Evolutionary conservation across 805 yeast species (phyloP).

Genomic region (Candida dendrica): DNA sequence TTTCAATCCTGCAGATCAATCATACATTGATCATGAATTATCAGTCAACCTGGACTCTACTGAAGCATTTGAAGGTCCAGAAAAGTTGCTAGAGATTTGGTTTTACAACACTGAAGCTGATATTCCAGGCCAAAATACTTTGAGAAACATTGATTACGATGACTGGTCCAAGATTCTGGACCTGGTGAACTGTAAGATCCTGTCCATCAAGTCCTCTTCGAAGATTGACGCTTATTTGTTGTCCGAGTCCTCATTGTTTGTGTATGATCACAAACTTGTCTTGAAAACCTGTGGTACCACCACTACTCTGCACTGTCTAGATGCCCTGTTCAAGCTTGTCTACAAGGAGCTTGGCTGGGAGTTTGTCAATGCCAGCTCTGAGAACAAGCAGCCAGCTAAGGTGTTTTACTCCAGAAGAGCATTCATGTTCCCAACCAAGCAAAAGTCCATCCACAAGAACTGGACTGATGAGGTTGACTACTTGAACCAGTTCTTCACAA

Average conservation of each 20-base stretch:
- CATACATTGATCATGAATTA: constrained; percentile 69
- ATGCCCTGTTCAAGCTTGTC: constrained; percentile 50
- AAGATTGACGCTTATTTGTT: constrained; percentile 76
- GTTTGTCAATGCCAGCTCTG: constrained; percentile 16
- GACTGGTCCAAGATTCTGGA: constrained; percentile 72
- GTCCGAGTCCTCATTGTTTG: constrained; percentile 86
- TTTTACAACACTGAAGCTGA: constrained; percentile 46
- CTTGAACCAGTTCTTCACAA: constrained; percentile 56
- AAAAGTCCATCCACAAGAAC: constrained; percentile 68
- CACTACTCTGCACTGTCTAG: constrained; percentile 74
- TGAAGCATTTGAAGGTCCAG: constrained; percentile 96
- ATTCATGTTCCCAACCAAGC: constrained; percentile 88
- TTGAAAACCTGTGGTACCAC: constrained; percentile 97
- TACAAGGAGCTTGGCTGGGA: constrained; percentile 34
- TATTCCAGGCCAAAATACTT: constrained; percentile 34
- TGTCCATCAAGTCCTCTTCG: constrained; percentile 65
- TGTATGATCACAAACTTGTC: constrained; percentile 76
- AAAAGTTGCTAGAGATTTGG: constrained; percentile 88
- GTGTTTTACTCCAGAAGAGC: constrained; percentile 87
- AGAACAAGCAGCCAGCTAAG: constrained; percentile 40
- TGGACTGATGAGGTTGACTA: constrained; percentile 78
- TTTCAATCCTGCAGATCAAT: constrained; percentile 30
- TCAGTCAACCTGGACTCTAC: constrained; percentile 79
- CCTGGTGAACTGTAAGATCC: constrained; percentile 78
- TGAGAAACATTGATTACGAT: constrained; percentile 56